Conservation (phyloP, 495 filamentous ascomycete genomes). For the Choiromyces venosus region DNA sequence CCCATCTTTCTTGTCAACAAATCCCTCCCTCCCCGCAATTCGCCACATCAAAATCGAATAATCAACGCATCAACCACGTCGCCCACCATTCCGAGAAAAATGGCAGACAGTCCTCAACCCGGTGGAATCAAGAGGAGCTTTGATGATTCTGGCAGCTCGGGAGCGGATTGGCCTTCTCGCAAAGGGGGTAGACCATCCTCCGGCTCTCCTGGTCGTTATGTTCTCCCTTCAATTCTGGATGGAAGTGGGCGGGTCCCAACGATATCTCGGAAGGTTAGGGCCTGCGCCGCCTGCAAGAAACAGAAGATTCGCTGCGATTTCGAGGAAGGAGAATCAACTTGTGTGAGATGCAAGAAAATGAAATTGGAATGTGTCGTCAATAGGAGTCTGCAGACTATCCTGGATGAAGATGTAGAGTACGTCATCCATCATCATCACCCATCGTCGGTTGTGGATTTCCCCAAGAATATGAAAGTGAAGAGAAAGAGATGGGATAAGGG, state of each 20-base stretch:
- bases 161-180: background rate
- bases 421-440: slow-evolving; percentile 9
- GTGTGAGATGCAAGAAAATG: slow-evolving; percentile 43
- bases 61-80: background rate
- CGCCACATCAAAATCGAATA: background rate
- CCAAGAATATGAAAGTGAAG: background rate
- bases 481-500: background rate
- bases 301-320: slow-evolving; percentile 45
- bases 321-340: slow-evolving; percentile 36
- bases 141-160: background rate
- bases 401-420: slow-evolving; percentile 45
- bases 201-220: background rate
- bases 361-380: slow-evolving; percentile 44
- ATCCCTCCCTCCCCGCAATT: background rate
- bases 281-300: slow-evolving; percentile 44
- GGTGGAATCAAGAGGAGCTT: background rate
- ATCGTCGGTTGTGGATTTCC: background rate
- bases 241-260: slow-evolving; percentile 37
- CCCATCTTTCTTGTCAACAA: background rate
- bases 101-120: slow-evolving; percentile 1
- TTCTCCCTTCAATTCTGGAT: slow-evolving; percentile 1
- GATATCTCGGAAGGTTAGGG: slow-evolving; percentile 41
- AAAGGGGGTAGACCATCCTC: background rate
- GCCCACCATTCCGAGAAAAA: background rate
- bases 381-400: slow-evolving; percentile 43